A percentile compares a stretch with the other conserved stretches of the same genome.
Conservation (phyloP, 208 protist species). For the Wallacemonas sp. region DNA sequence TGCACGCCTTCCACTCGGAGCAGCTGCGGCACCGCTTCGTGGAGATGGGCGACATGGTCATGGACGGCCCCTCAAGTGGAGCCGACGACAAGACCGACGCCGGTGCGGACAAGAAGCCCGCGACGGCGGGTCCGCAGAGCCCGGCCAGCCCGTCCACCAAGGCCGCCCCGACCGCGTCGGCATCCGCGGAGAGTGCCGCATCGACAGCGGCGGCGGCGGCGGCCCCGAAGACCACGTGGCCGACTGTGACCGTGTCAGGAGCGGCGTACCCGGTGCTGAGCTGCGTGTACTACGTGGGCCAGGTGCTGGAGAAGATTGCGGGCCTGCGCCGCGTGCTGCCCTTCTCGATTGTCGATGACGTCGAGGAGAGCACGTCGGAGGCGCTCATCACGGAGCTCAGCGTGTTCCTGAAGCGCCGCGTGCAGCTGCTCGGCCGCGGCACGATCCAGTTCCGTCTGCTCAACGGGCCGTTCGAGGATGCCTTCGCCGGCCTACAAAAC, state of each 20-base stretch:
- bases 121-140: not conserved
- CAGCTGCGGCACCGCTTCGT: constrained; percentile 60
- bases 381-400: constrained; percentile 70
- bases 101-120: not conserved
- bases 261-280: constrained; percentile 54
- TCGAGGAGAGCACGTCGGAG: constrained; percentile 69
- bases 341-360: constrained; percentile 44
- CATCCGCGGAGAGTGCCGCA: too few relatives aligned
- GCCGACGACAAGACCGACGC: constrained; percentile 5
- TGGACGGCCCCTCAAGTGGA: constrained; percentile 17
- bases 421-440: constrained; percentile 55
- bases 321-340: constrained; percentile 53
- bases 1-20: constrained; percentile 71
- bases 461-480: constrained; percentile 67
- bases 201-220: not conserved
- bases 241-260: constrained; percentile 49
- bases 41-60: constrained; percentile 43
- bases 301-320: constrained; percentile 67
- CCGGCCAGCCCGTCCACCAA: not conserved
- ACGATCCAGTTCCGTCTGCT: constrained; percentile 65
- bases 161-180: constrained; percentile 2
- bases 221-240: constrained; percentile 36
- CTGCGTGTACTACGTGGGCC: constrained; percentile 79
- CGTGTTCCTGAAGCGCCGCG: constrained; percentile 65
- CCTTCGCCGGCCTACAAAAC: constrained; percentile 57